Conservation (phyloP, 2,329 filamentous ascomycete genomes). For the Pseudogymnoascus sp. region DNA sequence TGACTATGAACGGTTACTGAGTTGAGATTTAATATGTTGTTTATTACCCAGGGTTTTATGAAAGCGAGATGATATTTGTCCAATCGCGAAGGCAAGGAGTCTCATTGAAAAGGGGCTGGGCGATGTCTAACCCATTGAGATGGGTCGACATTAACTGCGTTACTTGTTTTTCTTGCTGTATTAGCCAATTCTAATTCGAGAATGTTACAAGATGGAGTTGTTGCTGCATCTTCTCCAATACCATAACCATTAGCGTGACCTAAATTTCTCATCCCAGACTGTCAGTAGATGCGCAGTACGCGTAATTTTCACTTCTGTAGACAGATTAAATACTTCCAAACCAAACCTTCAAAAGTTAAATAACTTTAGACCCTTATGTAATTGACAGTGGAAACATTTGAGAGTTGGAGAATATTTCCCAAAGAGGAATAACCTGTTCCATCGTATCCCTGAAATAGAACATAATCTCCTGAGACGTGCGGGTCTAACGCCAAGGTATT, state of each 20-base stretch:
- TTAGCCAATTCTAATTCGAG: slow-evolving; percentile 29
- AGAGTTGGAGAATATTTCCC: neutral
- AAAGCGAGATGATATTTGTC: slow-evolving; percentile 26
- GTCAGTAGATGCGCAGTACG: too few relatives aligned
- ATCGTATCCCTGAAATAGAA: slow-evolving; percentile 10
- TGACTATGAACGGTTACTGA: slow-evolving; percentile 99
- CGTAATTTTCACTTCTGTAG: neutral
- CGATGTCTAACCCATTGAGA: slow-evolving; percentile 23
- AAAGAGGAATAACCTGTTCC: slow-evolving; percentile 1
- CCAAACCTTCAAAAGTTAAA: neutral
- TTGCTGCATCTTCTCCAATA: neutral
- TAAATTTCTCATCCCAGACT: neutral
- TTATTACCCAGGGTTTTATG: slow-evolving; percentile 20
- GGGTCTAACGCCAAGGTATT: slow-evolving; percentile 4
- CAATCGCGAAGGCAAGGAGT: slow-evolving; percentile 27
- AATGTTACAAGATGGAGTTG: slow-evolving; percentile 9
- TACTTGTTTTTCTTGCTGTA: slow-evolving; percentile 30
- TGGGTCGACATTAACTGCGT: slow-evolving; percentile 27
- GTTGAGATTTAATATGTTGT: slow-evolving; percentile 12
- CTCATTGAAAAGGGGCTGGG: slow-evolving; percentile 27
- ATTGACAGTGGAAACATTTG: neutral
- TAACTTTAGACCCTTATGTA: neutral
- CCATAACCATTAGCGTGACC: neutral
- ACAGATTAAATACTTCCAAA: neutral
- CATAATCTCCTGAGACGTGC: slow-evolving; percentile 7